These are phyloP conservation scores for Tetragonia tetragonoides DNA, from an alignment of 148 eudicot species.

Conservation along the genomic window DNA sequence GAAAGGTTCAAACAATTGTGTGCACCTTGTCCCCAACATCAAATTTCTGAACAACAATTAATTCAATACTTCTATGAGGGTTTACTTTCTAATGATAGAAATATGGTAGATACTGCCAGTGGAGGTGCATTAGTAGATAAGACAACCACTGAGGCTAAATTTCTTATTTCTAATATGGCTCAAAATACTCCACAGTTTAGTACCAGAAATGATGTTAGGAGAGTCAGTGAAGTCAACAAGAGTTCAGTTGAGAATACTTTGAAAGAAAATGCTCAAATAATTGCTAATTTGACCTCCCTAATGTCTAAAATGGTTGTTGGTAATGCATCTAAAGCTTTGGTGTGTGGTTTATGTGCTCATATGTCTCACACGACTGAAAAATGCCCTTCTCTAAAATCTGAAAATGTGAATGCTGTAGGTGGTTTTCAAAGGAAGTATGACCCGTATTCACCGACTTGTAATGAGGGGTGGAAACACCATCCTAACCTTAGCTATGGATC, in stretches of 20 bases:
- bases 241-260: no score
- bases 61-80: constrained; percentile 2
- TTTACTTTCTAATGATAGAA: background rate
- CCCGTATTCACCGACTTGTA: background rate
- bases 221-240: background rate
- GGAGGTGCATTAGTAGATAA: background rate
- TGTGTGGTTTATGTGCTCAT: background rate
- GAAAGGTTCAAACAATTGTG: constrained; percentile 11
- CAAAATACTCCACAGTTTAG: background rate
- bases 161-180: background rate
- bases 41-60: background rate
- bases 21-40: background rate
- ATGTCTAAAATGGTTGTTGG: background rate
- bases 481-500: background rate
- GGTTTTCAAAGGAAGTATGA: background rate
- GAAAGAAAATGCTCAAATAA: no score
- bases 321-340: background rate
- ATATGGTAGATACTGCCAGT: background rate
- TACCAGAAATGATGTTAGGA: background rate
- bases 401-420: background rate
- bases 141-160: background rate
- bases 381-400: background rate
- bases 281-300: no score
- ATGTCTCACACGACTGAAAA: background rate
- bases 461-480: background rate